These are phyloP conservation scores for Cucumis variabilis DNA, from an alignment of 331 rosid species.

Conservation along the genomic window DNA sequence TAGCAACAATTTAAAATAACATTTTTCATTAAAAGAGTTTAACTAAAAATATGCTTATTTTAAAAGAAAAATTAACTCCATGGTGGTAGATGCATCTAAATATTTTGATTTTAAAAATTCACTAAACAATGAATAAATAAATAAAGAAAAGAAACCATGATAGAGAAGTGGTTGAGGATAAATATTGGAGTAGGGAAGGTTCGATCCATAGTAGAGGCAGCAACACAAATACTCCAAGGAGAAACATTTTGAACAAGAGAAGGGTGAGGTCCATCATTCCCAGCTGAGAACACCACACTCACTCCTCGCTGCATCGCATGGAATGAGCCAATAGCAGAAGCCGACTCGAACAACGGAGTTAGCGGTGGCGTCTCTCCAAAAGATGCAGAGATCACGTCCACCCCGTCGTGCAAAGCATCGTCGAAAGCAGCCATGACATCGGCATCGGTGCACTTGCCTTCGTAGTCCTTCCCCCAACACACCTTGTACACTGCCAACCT, in stretches of 20 bases:
- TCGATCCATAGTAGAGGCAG: slow-evolving; percentile 60
- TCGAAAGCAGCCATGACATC: slow-evolving; percentile 66
- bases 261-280: slow-evolving; percentile 55
- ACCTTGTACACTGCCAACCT: slow-evolving; percentile 62
- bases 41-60: too few species aligned
- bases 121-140: too few species aligned
- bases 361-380: slow-evolving; percentile 52
- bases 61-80: too few species aligned
- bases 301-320: slow-evolving; percentile 68
- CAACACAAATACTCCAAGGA: slow-evolving; percentile 65
- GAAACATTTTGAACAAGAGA: slow-evolving; percentile 53
- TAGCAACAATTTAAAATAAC: too few species aligned
- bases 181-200: slow-evolving; percentile 47
- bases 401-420: slow-evolving; percentile 61
- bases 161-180: slow-evolving; percentile 37
- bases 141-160: neutral
- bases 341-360: slow-evolving; percentile 29
- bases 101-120: too few species aligned
- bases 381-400: slow-evolving; percentile 54
- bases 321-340: slow-evolving; percentile 52
- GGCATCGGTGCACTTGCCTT: slow-evolving; percentile 44
- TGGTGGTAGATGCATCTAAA: too few species aligned
- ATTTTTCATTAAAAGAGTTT: too few species aligned
- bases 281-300: slow-evolving; percentile 60
- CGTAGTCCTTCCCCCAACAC: slow-evolving; percentile 50